Evolutionary conservation across 805 yeast species (phyloP).

Genomic region (Candida vaughaniae): DNA sequence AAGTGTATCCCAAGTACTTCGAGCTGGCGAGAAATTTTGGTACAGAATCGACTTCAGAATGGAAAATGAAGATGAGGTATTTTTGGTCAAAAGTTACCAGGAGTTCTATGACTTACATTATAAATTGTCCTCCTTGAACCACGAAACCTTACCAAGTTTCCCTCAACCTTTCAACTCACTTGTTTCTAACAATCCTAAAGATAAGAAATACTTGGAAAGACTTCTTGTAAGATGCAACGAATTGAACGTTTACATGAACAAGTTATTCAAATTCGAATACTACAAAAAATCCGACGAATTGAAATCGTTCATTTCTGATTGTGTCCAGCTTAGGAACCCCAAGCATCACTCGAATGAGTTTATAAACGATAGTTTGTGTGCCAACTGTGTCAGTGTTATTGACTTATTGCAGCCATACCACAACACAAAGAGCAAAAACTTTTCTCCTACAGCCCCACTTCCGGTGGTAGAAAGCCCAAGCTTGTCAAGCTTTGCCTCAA

Average conservation of each 20-base stretch:
- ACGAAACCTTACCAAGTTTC: constrained; percentile 23
- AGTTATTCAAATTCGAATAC: constrained; percentile 18
- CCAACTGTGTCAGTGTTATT: constrained; percentile 20
- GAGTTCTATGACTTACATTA: constrained; percentile 37
- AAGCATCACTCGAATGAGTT: constrained; percentile 15
- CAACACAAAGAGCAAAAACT: constrained; percentile 10
- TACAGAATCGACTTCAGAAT: constrained; percentile 29
- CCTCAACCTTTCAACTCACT: constrained; percentile 27
- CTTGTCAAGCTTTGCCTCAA: constrained; percentile 24
- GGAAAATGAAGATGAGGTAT: constrained; percentile 18
- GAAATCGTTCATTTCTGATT: constrained; percentile 27
- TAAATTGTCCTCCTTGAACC: constrained; percentile 11
- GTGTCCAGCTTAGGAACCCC: constrained; percentile 11
- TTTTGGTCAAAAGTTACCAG: constrained; percentile 32
- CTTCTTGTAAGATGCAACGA: constrained; percentile 22
- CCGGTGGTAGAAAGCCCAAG: constrained; percentile 19
- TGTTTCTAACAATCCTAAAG: constrained; percentile 6
- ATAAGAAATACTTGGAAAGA: constrained; percentile 14
- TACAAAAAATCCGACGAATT: constrained; percentile 27
- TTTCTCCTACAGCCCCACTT: constrained; percentile 25
- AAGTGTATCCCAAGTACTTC: constrained; percentile 26
- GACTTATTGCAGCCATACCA: constrained; percentile 11
- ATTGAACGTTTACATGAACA: constrained; percentile 24
- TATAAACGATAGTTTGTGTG: constrained; percentile 19
- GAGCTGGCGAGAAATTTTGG: constrained; percentile 27